Percentiles rank a stretch among this genome's conserved stretches.
Evolutionary conservation across 2,329 filamentous ascomycete species (phyloP).

Genomic region (Xylariaceae sp.): DNA sequence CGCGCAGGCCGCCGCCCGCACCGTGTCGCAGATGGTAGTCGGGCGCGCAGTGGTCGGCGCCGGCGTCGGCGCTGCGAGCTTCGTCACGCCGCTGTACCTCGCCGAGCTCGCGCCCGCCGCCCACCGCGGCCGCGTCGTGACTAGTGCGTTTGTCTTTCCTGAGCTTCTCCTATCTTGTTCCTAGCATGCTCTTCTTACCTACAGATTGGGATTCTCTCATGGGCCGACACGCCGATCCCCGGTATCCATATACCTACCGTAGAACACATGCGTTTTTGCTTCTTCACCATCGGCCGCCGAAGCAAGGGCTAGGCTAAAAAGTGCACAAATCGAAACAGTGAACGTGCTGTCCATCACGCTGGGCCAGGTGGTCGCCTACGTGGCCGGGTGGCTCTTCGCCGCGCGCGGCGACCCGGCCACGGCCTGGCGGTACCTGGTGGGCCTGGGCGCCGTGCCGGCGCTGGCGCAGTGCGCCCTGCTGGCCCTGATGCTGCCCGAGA

Average conservation of each 20-base stretch:
- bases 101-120: slow-evolving; percentile 74
- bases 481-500: slow-evolving; percentile 75
- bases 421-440: slow-evolving; percentile 90
- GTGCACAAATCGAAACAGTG: no score
- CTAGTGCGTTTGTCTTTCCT: no score
- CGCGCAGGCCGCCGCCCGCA: slow-evolving; percentile 51
- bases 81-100: slow-evolving; percentile 83
- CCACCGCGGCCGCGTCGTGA: slow-evolving; percentile 72
- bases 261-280: no score
- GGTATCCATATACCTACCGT: no score
- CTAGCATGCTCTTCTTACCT: no score
- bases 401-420: slow-evolving; percentile 40
- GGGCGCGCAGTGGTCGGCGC: slow-evolving; percentile 64
- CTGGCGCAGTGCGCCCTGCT: slow-evolving; percentile 62
- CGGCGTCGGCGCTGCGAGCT: slow-evolving; percentile 68
- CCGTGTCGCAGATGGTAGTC: slow-evolving; percentile 56
- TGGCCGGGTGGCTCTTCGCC: slow-evolving; percentile 71
- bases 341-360: slow-evolving; percentile 77
- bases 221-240: no score
- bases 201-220: no score
- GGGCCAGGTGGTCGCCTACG: slow-evolving; percentile 83
- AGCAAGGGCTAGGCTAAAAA: no score
- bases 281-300: no score
- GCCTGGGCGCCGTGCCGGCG: slow-evolving; percentile 72
- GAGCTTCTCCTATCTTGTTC: no score